These are phyloP conservation scores for Santalum album DNA, from an alignment of 164 flowering plant species.

Conservation along the genomic window DNA sequence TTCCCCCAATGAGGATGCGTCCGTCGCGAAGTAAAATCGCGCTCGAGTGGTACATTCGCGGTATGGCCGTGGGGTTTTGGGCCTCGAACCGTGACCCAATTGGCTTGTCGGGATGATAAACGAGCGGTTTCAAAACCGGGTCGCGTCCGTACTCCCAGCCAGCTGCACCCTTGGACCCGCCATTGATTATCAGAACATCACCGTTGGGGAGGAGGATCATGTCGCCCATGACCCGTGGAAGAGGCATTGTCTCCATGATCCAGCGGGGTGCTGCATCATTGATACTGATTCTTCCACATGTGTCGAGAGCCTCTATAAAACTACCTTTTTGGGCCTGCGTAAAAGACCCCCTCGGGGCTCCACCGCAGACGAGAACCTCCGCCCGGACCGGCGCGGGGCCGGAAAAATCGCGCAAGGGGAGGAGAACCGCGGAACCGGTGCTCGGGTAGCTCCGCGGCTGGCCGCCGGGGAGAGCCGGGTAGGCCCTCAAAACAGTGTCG, in stretches of 20 bases:
- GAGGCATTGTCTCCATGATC: slow-evolving; percentile 49
- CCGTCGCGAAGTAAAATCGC: slow-evolving; percentile 46
- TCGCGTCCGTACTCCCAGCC: slow-evolving; percentile 41
- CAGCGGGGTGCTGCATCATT: slow-evolving; percentile 34
- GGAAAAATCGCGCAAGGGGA: slow-evolving; percentile 28
- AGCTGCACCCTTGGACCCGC: slow-evolving; percentile 28
- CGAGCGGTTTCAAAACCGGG: slow-evolving; percentile 29
- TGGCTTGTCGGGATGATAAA: slow-evolving; percentile 26
- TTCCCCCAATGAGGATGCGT: slow-evolving; percentile 45
- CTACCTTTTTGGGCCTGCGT: slow-evolving; percentile 6
- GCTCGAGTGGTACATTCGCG: slow-evolving; percentile 40
- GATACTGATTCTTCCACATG: slow-evolving; percentile 38
- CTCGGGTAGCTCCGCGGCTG: slow-evolving; percentile 58
- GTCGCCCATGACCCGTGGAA: slow-evolving; percentile 47
- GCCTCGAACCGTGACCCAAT: slow-evolving; percentile 24
- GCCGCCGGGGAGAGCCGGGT: slow-evolving; percentile 48
- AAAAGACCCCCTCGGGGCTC: slow-evolving; percentile 39
- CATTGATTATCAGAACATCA: slow-evolving; percentile 37
- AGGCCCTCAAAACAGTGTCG: slow-evolving; percentile 25
- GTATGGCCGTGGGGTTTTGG: slow-evolving; percentile 24
- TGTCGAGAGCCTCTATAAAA: slow-evolving; percentile 27
- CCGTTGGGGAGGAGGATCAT: slow-evolving; percentile 49
- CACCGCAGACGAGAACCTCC: slow-evolving; percentile 53
- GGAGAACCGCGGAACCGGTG: slow-evolving; percentile 56
- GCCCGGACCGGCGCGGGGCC: slow-evolving; percentile 12